Base-by-base conservation (phyloP, 2,329 filamentous ascomycete species). In the Emmonsia crescens region DNA sequence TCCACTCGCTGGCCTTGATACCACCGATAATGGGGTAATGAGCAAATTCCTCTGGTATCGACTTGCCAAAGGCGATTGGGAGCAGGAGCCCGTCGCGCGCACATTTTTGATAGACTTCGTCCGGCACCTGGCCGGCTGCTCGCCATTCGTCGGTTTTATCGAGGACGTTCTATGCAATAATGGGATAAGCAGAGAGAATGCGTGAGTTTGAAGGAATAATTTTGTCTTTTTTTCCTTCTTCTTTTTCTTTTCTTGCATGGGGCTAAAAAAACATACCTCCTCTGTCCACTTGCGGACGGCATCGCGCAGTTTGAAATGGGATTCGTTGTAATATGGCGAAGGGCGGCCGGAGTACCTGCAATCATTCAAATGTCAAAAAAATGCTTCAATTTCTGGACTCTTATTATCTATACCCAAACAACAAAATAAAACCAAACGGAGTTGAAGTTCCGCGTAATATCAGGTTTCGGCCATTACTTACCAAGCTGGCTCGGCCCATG, bases 1-100 rank as follows among this genome's bases (percentile, higher is more conserved):
- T 38, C 57, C 57, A 59, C 46, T 59, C 57, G 24, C 40, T 57
- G 10, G 55, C 55, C 55, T 57, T 57, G 55, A 57, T 57, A 31
- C 55, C 55, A n/a, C 55, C 55, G 12, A 57, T 57, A 14, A 57
- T 57, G 16, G 55, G 55, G 40, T 57, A 57, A 31, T 57, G 24
- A 4, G 55, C 55, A 57, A 44, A 57, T 40, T 57, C 55, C 36
- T 42, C 36, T 12, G 55, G 55, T 19, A 57, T 57, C 24, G 55
- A 57, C 38, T 57, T 57, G 55, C 55, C 55, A 46, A 57, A 57
- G 38, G 55, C 55, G 10, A 57, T 57, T 9, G 55, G 36, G 21
- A 57, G 36, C 24, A 57, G 40, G 38, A 57, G 55, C 3, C 55
- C 55, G 55, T 57, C 55, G 3, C 40, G 55, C 19, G 55, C 55